phyloP scores from a whole-genome alignment of 495 filamentous ascomycete species.

The Amniculicola lignicola region DNA sequence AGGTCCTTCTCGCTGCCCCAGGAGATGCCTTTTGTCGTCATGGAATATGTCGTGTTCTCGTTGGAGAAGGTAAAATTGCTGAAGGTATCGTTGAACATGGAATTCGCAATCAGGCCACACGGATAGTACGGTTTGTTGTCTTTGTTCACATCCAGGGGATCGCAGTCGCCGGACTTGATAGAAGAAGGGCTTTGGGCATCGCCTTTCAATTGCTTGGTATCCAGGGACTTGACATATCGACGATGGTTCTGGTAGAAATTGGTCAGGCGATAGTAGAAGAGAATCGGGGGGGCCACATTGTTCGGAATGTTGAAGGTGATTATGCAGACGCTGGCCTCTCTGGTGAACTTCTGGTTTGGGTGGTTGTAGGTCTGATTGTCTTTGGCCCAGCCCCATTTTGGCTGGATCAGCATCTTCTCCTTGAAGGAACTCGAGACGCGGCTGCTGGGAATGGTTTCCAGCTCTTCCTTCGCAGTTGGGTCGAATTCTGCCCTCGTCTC shows the following conservation, averaged over 20 bases:
- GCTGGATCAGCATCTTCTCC: slow-evolving; percentile 33
- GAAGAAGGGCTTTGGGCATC: slow-evolving; percentile 56
- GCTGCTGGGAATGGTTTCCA: slow-evolving; percentile 41
- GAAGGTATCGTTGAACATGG: slow-evolving; percentile 95
- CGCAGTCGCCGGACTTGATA: slow-evolving; percentile 67
- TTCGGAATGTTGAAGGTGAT: slow-evolving; percentile 77
- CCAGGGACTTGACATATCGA: slow-evolving; percentile 87
- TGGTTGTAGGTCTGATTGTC: slow-evolving; percentile 16
- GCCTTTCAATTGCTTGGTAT: slow-evolving; percentile 77
- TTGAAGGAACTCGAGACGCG: slow-evolving; percentile 67
- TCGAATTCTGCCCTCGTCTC: slow-evolving; percentile 29
- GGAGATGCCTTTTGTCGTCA: too few species aligned
- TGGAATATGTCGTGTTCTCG: too few species aligned
- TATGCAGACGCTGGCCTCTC: slow-evolving; percentile 51
- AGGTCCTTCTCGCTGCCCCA: slow-evolving; percentile 80
- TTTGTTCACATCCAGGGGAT: slow-evolving; percentile 62
- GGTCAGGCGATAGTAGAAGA: slow-evolving; percentile 89
- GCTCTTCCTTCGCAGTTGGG: not conserved
- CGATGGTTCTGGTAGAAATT: slow-evolving; percentile 99
- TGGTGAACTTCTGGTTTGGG: not conserved
- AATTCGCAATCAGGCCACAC: slow-evolving; percentile 95
- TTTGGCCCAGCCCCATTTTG: slow-evolving; percentile 24
- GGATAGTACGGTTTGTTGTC: slow-evolving; percentile 73
- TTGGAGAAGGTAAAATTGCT: slow-evolving; percentile 69
- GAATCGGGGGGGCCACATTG: slow-evolving; percentile 70